Evolutionary conservation across 2,329 filamentous ascomycete genomes (phyloP).

Genomic region (Endoconidiophora laricicola): DNA sequence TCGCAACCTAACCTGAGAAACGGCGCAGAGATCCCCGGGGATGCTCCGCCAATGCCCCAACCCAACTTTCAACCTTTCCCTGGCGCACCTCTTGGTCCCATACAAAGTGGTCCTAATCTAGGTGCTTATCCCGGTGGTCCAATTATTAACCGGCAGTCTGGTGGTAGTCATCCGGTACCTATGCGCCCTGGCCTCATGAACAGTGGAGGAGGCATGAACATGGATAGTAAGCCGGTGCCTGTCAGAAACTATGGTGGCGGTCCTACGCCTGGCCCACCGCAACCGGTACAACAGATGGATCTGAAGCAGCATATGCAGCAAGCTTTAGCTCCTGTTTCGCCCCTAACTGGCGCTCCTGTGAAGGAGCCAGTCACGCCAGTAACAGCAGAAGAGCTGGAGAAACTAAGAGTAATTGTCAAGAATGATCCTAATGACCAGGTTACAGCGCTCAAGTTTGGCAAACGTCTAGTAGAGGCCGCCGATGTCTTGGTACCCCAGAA

Average conservation of each 20-base stretch:
- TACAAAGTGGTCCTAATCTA: not conserved
- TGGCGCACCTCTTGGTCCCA: not conserved
- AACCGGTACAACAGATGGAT: constrained; percentile 15
- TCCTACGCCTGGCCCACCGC: constrained; percentile 23
- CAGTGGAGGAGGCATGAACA: constrained; percentile 18
- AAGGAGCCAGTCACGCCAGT: constrained; percentile 36
- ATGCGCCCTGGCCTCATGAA: constrained; percentile 46
- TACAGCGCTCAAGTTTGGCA: constrained; percentile 57
- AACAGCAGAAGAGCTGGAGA: constrained; percentile 62
- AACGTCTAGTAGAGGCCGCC: constrained; percentile 73
- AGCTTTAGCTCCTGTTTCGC: constrained; percentile 17
- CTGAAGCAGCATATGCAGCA: constrained; percentile 20
- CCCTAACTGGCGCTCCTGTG: constrained; percentile 10
- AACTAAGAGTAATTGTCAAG: constrained; percentile 52
- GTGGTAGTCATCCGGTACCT: constrained; percentile 39
- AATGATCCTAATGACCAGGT: constrained; percentile 55
- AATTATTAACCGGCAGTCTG: not conserved
- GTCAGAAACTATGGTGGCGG: constrained; percentile 33
- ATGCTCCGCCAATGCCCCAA: constrained; percentile 35
- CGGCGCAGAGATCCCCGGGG: constrained; percentile 57
- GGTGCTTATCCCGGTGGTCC: not conserved
- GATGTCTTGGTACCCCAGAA: constrained; percentile 50
- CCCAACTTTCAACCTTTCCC: constrained; percentile 9
- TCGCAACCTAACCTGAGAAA: constrained; percentile 51
- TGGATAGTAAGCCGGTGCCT: constrained; percentile 41